Evolutionary conservation across 1,284 basidiomycete genomes (phyloP).

Genomic region (Pseudozyma sp.): DNA sequence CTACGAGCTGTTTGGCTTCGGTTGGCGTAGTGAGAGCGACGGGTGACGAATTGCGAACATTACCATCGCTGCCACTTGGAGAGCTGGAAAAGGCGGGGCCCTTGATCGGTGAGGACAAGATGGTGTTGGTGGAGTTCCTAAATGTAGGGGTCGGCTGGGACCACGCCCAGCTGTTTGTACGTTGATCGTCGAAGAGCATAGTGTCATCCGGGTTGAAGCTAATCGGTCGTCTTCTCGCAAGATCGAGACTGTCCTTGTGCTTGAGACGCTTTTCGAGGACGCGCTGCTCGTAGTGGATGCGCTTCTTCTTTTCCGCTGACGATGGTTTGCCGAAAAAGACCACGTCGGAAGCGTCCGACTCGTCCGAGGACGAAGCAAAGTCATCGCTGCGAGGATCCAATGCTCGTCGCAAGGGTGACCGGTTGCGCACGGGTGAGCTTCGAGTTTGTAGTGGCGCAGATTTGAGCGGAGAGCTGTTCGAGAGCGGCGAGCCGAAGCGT

Average conservation of each 20-base stretch:
- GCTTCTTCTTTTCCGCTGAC: conserved; percentile 46
- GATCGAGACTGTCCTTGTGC: conserved; percentile 52
- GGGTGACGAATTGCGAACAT: conserved; percentile 13
- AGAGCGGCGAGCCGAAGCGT: conserved; percentile 6
- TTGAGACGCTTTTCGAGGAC: conserved; percentile 44
- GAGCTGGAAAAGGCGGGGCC: conserved; percentile 9
- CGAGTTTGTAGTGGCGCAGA: conserved; percentile 20
- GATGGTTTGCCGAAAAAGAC: conserved; percentile 55
- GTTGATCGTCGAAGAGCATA: conserved; percentile 40
- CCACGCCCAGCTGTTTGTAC: conserved; percentile 24
- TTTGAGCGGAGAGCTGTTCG: conserved; percentile 10
- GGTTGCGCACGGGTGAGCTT: conserved; percentile 21
- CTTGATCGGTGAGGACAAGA: conserved; percentile 6
- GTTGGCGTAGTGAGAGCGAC: background rate
- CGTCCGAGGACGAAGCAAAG: conserved; percentile 30
- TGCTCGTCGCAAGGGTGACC: conserved; percentile 19
- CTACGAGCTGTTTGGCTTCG: background rate
- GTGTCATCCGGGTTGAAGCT: conserved; percentile 51
- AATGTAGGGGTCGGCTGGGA: conserved; percentile 25
- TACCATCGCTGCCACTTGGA: conserved; percentile 13
- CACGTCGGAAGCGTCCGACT: conserved; percentile 38
- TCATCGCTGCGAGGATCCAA: conserved; percentile 11
- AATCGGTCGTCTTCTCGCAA: conserved; percentile 42
- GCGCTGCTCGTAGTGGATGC: conserved; percentile 46
- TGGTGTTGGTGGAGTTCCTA: background rate